Conservation (phyloP, 2,329 filamentous ascomycete species). For the Thielaviopsis ethacetica region DNA sequence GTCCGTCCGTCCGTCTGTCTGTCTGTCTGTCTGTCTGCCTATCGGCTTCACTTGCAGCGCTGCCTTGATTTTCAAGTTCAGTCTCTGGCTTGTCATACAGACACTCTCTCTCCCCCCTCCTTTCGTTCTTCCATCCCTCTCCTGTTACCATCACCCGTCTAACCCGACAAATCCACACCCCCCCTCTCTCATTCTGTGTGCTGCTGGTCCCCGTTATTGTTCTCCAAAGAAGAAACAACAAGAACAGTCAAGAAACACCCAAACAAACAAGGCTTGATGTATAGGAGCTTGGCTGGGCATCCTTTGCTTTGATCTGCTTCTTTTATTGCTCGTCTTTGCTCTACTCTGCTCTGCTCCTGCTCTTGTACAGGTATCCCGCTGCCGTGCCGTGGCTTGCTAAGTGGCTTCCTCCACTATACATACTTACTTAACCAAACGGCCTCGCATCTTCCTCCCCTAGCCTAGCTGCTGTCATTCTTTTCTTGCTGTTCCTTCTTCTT, state of each 20-base stretch:
- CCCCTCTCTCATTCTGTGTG: neutral
- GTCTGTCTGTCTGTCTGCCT: no score
- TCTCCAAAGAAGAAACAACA: conserved; percentile 2
- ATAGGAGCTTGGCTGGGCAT: neutral
- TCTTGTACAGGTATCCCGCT: neutral
- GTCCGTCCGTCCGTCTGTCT: neutral
- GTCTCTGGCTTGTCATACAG: neutral
- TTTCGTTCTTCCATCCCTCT: neutral
- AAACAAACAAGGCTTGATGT: conserved; percentile 1
- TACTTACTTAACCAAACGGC: conserved; percentile 1
- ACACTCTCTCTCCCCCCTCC: neutral
- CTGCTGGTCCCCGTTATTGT: neutral
- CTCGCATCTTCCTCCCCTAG: conserved; percentile 1
- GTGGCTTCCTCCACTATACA: conserved; percentile 2
- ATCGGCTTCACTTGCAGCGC: neutral
- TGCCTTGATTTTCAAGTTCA: neutral
- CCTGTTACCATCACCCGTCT: neutral
- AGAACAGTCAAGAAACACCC: no score
- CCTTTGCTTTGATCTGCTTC: neutral
- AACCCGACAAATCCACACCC: neutral
- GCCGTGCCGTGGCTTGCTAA: conserved; percentile 4
- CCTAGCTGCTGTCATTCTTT: conserved; percentile 8
- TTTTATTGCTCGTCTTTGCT: neutral
- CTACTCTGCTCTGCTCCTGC: neutral
- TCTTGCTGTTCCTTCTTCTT: conserved; percentile 2